Conservation (phyloP, 306 rosid genomes). For the Morella rubra region DNA sequence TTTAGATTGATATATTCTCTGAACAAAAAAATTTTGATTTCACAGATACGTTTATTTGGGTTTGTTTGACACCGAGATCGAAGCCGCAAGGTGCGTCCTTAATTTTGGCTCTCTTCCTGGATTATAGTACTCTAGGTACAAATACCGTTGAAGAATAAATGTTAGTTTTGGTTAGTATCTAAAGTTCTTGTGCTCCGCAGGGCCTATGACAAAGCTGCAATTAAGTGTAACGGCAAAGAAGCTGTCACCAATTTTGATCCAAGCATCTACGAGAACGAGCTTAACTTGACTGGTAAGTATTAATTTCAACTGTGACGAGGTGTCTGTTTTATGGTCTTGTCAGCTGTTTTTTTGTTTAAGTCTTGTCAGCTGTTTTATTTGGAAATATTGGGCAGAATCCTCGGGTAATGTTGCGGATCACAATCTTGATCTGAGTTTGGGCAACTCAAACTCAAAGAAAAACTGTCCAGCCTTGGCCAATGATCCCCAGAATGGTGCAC, state of each 20-base stretch:
- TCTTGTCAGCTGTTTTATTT: not conserved
- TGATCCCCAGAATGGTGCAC: conserved; percentile 25
- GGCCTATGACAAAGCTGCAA: conserved; percentile 99
- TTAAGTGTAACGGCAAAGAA: conserved; percentile 94
- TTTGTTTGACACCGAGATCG: conserved; percentile 88
- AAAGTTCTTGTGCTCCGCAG: conserved; percentile 38
- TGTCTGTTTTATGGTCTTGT: not conserved
- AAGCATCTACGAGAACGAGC: conserved; percentile 79
- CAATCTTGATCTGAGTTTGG: conserved; percentile 70
- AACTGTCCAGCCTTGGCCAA: conserved; percentile 25
- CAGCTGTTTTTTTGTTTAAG: not conserved
- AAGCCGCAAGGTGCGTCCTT: conserved; percentile 79
- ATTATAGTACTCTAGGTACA: conserved; percentile 5
- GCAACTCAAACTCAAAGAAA: conserved; percentile 53
- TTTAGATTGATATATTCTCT: conserved; percentile 10
- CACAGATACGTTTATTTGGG: conserved; percentile 92
- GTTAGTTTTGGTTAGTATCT: conserved; percentile 26
- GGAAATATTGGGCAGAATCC: conserved; percentile 39
- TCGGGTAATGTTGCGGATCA: conserved; percentile 40
- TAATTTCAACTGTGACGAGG: not conserved
- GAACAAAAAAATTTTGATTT: conserved; percentile 24
- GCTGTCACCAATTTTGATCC: conserved; percentile 98
- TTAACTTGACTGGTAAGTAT: conserved; percentile 61
- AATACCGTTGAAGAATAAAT: not conserved
- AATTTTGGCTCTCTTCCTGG: not conserved